A percentile compares a stretch with the other conserved stretches of the same genome.
Evolutionary conservation across 2,329 filamentous ascomycete species (phyloP).

Genomic region (Blastomyces parvus): DNA sequence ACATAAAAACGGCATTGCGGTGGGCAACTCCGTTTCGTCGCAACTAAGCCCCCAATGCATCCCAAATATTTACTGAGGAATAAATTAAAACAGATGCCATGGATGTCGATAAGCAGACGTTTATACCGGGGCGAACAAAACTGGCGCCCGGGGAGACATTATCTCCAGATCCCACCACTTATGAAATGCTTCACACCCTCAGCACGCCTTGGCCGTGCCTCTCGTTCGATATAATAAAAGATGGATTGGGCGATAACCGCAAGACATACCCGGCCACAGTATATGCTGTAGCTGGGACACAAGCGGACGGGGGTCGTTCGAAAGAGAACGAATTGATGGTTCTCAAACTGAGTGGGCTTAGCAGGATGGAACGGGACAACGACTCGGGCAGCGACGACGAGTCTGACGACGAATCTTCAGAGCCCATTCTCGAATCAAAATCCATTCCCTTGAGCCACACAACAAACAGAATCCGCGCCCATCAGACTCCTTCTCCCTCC

Average conservation of each 20-base stretch:
- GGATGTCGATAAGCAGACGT: slow-evolving; percentile 89
- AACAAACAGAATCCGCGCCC: slow-evolving; percentile 84
- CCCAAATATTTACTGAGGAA: slow-evolving; percentile 14
- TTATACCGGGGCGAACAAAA: slow-evolving; percentile 90
- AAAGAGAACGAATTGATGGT: slow-evolving; percentile 92
- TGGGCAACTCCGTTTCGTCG: slow-evolving; percentile 15
- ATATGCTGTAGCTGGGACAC: slow-evolving; percentile 89
- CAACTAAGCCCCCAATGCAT: neutral
- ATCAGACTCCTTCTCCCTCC: slow-evolving; percentile 61
- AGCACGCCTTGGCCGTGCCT: slow-evolving; percentile 95
- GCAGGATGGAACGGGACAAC: slow-evolving; percentile 67
- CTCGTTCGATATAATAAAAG: slow-evolving; percentile 84
- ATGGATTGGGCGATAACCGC: slow-evolving; percentile 76
- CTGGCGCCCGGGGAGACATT: slow-evolving; percentile 84
- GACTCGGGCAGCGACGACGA: slow-evolving; percentile 44
- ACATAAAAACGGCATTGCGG: slow-evolving; percentile 13
- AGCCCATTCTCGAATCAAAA: slow-evolving; percentile 90
- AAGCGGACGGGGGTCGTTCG: slow-evolving; percentile 64
- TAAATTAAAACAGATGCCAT: slow-evolving; percentile 54
- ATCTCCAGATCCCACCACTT: slow-evolving; percentile 83
- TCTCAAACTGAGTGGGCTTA: slow-evolving; percentile 89
- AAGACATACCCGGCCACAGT: slow-evolving; percentile 91
- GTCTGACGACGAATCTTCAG: slow-evolving; percentile 57
- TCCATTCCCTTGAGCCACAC: slow-evolving; percentile 76
- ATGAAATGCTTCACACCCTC: slow-evolving; percentile 93